phyloP scores from a whole-genome alignment of 371 early-diverging fungal species.

The Lichtheimia ornata region DNA sequence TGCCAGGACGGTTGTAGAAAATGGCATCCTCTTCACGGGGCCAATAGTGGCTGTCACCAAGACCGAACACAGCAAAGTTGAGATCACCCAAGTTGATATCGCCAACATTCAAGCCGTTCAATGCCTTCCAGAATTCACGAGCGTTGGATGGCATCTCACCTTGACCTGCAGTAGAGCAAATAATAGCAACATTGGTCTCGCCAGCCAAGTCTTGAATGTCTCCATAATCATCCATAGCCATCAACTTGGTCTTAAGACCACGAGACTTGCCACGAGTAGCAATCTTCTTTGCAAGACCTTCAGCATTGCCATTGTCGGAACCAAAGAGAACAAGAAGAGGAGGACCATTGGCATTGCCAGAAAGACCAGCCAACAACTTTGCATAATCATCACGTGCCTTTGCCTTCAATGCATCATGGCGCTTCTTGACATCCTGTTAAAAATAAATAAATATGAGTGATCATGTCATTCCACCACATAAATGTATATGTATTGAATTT shows the following conservation, averaged over 20 bases:
- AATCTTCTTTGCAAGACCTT: conserved; percentile 81
- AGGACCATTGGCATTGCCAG: conserved; percentile 70
- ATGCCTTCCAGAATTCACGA: conserved; percentile 84
- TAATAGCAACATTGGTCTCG: conserved; percentile 77
- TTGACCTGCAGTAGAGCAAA: conserved; percentile 90
- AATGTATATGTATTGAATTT: not conserved
- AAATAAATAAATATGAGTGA: conserved; percentile 1
- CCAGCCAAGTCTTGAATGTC: conserved; percentile 75
- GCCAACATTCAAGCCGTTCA: conserved; percentile 54
- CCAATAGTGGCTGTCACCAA: conserved; percentile 96
- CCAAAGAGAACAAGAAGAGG: conserved; percentile 85
- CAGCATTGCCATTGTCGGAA: conserved; percentile 91
- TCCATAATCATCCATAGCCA: conserved; percentile 79
- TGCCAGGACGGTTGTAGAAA: conserved; percentile 90
- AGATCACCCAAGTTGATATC: conserved; percentile 71
- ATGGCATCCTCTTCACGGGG: conserved; percentile 86
- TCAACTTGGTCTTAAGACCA: conserved; percentile 71
- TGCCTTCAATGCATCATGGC: conserved; percentile 50
- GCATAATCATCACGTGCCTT: conserved; percentile 70
- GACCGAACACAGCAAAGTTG: conserved; percentile 80
- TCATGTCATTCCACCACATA: too few species aligned
- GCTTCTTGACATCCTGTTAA: conserved; percentile 50
- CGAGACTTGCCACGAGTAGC: conserved; percentile 79
- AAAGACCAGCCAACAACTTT: conserved; percentile 62
- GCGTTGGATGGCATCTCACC: conserved; percentile 93